Base-by-base conservation (phyloP, 139 green algal species). In the Zygnema circumcarinatum region DNA sequence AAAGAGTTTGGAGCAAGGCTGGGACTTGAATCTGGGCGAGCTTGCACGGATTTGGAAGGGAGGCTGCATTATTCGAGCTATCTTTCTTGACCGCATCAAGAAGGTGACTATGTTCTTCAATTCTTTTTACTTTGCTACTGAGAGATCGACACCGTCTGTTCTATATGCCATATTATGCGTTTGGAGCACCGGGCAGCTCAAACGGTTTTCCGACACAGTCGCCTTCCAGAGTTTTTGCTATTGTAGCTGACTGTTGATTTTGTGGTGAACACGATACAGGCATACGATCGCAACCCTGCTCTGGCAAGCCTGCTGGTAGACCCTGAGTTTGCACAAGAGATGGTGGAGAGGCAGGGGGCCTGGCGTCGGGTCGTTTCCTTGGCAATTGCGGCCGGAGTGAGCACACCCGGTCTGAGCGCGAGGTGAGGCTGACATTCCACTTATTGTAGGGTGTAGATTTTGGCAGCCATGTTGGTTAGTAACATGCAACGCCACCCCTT, bases 21-120 rank as follows among this genome's bases (percentile, higher is more conserved):
- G 97, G 97, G 81, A 91, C 85, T 87, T 99, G 35, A 92, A 99
- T 91, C 92, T 99, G 76, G 97, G 94, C 20, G 92, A 92, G 33
- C 94, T 99, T 38, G 95, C 94, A 3, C 93, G 96, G 83, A 99
- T 94, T 93, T 99, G 96, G 96, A 95, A 98, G 95, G 97, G 97
- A 81, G 97, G 97, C 67, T 99, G 97, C 94, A 99, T 99, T 92
- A 99, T 99, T 93, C 95, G 97, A 67, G 96, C 97, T 20, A 89
- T 79, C 1, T 99, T 99, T 94, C 90, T 99, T 67, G 95, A 98
- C 90, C 93, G 95, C 87, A 99, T 99, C 93, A 96, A 97, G 81
- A 42, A 87, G 75, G 75, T 83, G 3, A 42, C 2, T 78, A 16
- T 52, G 11, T 78, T 41, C 16, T 3, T 16, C 69, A n/a, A n/a